Conservation (phyloP, 2,329 filamentous ascomycete species). For the Dryadomyces sulphureus region DNA sequence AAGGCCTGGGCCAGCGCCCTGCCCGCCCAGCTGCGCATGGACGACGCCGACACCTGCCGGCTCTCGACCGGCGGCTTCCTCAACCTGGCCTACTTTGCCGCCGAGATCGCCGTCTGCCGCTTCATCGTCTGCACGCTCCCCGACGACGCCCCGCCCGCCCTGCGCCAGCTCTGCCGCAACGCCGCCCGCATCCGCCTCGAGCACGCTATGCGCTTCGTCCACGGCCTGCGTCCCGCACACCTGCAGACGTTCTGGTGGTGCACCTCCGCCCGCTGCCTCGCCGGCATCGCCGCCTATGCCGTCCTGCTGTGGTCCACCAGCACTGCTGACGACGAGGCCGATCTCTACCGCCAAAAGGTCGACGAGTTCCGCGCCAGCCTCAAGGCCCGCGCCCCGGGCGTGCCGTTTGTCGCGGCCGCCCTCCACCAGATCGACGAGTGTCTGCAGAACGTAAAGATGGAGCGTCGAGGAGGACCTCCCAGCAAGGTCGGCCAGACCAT, state of each 20-base stretch:
- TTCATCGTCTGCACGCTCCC: slow-evolving; percentile 24
- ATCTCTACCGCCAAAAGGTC: slow-evolving; percentile 22
- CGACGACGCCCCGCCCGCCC: not conserved
- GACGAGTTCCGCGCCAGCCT: slow-evolving; percentile 27
- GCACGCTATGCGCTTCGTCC: slow-evolving; percentile 24
- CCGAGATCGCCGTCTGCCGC: slow-evolving; percentile 35
- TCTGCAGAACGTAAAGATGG: not conserved
- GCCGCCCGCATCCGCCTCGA: slow-evolving; percentile 25
- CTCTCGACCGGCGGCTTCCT: slow-evolving; percentile 25
- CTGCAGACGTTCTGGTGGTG: slow-evolving; percentile 31
- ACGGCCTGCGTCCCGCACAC: slow-evolving; percentile 27
- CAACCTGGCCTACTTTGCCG: slow-evolving; percentile 34
- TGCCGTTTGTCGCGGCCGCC: not conserved
- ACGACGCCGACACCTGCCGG: slow-evolving; percentile 12
- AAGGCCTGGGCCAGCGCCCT: slow-evolving; percentile 13
- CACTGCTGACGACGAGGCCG: slow-evolving; percentile 21
- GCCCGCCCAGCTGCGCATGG: slow-evolving; percentile 12
- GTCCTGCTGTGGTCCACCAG: slow-evolving; percentile 26
- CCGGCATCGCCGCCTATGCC: slow-evolving; percentile 25
- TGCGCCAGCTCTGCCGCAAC: slow-evolving; percentile 19
- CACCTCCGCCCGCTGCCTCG: slow-evolving; percentile 26
- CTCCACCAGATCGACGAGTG: not conserved
- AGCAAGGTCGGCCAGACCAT: not conserved
- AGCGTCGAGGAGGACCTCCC: not conserved
- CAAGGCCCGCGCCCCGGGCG: slow-evolving; percentile 21